These are phyloP conservation scores for Trichomonas vaginalis DNA, from an alignment of 208 protist species.

Conservation along the genomic window DNA sequence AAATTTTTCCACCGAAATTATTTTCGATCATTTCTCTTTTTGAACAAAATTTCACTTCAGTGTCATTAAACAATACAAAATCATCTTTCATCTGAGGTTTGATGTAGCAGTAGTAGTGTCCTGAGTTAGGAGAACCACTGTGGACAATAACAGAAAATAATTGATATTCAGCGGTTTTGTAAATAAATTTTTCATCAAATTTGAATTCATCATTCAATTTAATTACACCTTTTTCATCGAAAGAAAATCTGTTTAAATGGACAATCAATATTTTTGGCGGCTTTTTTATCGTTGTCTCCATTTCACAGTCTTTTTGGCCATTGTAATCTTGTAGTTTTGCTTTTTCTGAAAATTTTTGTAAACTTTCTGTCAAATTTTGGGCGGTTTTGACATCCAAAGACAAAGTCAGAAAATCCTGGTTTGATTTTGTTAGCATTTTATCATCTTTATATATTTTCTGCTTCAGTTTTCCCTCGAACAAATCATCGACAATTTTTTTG, in stretches of 20 bases:
- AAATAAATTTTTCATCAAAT: background rate
- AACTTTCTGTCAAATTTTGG: background rate
- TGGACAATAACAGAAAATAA: conserved; percentile 62
- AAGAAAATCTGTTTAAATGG: background rate
- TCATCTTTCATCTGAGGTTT: conserved; percentile 41
- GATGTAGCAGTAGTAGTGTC: conserved; percentile 65
- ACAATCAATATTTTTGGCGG: background rate
- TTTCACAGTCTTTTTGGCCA: background rate
- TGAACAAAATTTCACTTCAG: conserved; percentile 41
- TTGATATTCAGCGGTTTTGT: conserved; percentile 21
- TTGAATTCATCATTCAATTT: background rate
- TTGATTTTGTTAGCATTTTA: background rate
- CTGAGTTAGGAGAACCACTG: conserved; percentile 52
- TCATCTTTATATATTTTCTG: background rate
- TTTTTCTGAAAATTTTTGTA: background rate
- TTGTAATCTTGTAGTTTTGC: background rate
- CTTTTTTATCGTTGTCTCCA: background rate
- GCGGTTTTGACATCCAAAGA: background rate
- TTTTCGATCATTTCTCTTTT: conserved; percentile 42
- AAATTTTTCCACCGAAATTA: conserved; percentile 44
- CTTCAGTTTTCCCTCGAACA: background rate
- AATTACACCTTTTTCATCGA: background rate
- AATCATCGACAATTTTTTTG: background rate
- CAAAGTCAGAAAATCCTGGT: background rate
- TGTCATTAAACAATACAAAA: conserved; percentile 54